phyloP scores from a whole-genome alignment of 495 filamentous ascomycete genomes.

The Neurospora sp. region DNA sequence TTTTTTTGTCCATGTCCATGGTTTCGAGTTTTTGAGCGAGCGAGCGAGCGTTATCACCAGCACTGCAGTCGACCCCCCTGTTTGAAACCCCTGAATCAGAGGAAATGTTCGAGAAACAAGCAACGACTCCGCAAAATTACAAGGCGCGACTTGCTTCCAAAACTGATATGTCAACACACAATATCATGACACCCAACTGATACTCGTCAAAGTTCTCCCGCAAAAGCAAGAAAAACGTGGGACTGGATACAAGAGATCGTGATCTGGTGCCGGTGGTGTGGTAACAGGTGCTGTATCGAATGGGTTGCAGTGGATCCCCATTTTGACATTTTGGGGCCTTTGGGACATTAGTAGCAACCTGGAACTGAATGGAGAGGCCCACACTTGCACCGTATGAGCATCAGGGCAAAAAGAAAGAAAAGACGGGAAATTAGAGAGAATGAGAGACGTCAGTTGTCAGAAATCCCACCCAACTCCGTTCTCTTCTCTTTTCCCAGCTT shows the following conservation, averaged over 20 bases:
- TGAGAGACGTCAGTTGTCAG: not conserved
- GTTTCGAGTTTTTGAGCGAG: not conserved
- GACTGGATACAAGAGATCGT: not conserved
- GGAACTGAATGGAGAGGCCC: not conserved
- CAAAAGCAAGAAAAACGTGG: not conserved
- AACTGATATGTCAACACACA: not conserved
- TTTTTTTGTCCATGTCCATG: not conserved
- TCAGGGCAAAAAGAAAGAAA: not conserved
- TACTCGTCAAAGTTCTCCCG: not conserved
- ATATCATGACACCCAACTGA: not conserved
- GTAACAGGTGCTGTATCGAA: not conserved
- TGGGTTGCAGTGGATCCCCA: not conserved
- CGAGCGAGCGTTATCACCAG: not conserved
- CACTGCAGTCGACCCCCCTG: not conserved
- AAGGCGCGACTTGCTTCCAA: not conserved
- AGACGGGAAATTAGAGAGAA: not conserved
- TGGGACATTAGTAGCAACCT: not conserved
- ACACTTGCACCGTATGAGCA: not conserved
- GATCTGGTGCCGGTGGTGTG: not conserved
- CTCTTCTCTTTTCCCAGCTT: not conserved
- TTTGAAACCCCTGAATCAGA: not conserved
- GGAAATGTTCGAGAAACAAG: not conserved
- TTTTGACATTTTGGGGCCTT: not conserved
- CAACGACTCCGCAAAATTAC: not conserved
- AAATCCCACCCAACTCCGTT: not conserved